Evolutionary conservation across 192 early-diverging fungal genomes (phyloP).

Genomic region (Rhizoclosmatium globosum): DNA sequence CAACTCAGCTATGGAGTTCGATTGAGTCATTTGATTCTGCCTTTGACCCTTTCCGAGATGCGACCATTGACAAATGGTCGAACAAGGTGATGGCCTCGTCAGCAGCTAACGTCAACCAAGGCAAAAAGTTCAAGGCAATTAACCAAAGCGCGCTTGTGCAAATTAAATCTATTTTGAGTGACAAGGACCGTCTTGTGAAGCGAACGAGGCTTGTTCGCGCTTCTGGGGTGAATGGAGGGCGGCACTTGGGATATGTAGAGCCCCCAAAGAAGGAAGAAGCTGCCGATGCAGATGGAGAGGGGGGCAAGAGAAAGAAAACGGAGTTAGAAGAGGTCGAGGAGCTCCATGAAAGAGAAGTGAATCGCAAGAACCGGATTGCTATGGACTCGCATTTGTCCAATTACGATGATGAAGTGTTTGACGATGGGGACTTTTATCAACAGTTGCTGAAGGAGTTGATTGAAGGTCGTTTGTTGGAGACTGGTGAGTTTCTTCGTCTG

Average conservation of each 20-base stretch:
- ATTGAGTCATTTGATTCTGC: conserved; percentile 64
- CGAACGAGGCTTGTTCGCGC: conserved; percentile 85
- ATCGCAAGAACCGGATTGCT: conserved; percentile 27
- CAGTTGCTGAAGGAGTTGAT: conserved; percentile 94
- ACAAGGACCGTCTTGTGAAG: conserved; percentile 81
- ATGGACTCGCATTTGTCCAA: conserved; percentile 70
- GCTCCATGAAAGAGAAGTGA: conserved; percentile 14
- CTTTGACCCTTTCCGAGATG: conserved; percentile 83
- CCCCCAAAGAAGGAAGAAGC: conserved; percentile 19
- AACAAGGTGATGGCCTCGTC: conserved; percentile 73
- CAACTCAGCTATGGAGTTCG: conserved; percentile 65
- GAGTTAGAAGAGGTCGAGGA: conserved; percentile 26
- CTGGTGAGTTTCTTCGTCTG: conserved; percentile 47
- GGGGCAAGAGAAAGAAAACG: conserved; percentile 31
- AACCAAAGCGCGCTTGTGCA: conserved; percentile 83
- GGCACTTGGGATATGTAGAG: conserved; percentile 1
- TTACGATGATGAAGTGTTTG: conserved; percentile 90
- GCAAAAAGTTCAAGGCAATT: conserved; percentile 95
- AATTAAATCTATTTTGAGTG: conserved; percentile 72
- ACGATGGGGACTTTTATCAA: conserved; percentile 96
- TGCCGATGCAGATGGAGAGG: conserved; percentile 34
- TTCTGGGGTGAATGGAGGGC: conserved; percentile 42
- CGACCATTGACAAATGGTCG: conserved; percentile 94
- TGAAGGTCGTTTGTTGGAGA: conserved; percentile 90
- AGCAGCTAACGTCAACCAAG: background rate